These are phyloP conservation scores for Hypoxylon lienhwacheense DNA, from an alignment of 495 filamentous ascomycete genomes.

Conservation along the genomic window DNA sequence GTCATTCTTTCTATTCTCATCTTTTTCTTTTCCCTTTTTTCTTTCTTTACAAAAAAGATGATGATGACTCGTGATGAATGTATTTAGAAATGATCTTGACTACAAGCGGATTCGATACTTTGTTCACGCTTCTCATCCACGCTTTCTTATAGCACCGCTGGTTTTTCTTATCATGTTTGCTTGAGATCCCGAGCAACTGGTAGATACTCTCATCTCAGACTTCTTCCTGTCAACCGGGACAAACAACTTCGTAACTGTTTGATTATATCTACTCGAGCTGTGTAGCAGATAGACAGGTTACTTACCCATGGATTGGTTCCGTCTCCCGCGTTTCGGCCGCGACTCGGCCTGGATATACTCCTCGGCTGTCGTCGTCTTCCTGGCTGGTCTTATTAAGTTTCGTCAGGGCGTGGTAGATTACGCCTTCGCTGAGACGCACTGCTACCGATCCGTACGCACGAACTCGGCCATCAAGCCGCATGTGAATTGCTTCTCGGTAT, in stretches of 20 bases:
- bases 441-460: constrained; percentile 48
- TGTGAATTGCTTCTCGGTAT: constrained; percentile 51
- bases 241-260: neutral
- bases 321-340: constrained; percentile 15
- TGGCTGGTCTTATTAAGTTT: constrained; percentile 23
- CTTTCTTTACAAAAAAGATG: too few species aligned
- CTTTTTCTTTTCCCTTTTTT: too few species aligned
- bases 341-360: constrained; percentile 24
- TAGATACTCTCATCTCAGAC: too few species aligned
- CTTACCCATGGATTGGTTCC: constrained; percentile 25
- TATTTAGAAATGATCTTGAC: too few species aligned
- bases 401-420: constrained; percentile 18
- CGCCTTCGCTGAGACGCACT: constrained; percentile 38
- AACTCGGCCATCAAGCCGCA: constrained; percentile 31
- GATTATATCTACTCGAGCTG: neutral
- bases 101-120: too few species aligned
- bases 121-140: neutral
- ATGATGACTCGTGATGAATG: too few species aligned
- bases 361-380: constrained; percentile 12
- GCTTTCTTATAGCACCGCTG: too few species aligned
- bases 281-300: neutral
- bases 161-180: too few species aligned
- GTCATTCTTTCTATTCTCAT: too few species aligned
- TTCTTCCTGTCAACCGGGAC: too few species aligned
- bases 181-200: too few species aligned